Evolutionary conservation across 139 green algal species (phyloP).

Genomic region (Chlorella sp.): DNA sequence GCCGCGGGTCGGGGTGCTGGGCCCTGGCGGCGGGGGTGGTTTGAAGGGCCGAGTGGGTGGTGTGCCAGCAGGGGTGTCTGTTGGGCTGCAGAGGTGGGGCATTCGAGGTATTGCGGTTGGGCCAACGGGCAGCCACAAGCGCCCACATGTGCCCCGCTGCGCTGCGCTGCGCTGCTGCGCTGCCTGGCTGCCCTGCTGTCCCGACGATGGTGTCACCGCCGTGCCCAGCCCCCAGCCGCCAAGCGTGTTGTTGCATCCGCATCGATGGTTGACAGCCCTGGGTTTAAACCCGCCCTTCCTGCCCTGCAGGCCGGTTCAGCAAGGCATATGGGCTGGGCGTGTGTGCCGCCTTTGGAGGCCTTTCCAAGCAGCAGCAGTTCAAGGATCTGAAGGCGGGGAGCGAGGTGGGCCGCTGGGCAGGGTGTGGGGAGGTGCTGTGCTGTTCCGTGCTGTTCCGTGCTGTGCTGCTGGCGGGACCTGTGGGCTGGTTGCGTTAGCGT

Average conservation of each 20-base stretch:
- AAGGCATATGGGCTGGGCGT: slow-evolving; percentile 70
- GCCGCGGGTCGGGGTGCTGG: too few species aligned
- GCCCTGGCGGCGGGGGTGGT: too few species aligned
- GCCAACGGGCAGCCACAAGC: background rate
- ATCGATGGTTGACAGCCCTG: background rate
- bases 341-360: slow-evolving; percentile 87
- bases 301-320: slow-evolving; percentile 48
- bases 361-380: slow-evolving; percentile 94
- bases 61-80: background rate
- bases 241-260: too few species aligned
- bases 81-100: background rate
- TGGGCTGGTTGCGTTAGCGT: too few species aligned
- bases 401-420: slow-evolving; percentile 45
- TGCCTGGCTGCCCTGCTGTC: background rate
- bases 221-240: too few species aligned
- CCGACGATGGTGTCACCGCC: too few species aligned
- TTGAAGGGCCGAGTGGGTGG: background rate
- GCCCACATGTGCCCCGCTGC: background rate
- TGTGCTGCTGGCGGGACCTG: background rate
- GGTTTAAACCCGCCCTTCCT: background rate
- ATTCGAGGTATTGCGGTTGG: too few species aligned
- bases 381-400: slow-evolving; percentile 88
- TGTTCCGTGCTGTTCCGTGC: background rate
- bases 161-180: background rate
- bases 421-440: background rate